Percentiles rank a stretch among this genome's conserved stretches.
These are phyloP conservation scores for Carex littledalei DNA, from an alignment of 176 grass and related monocot species.

Conservation along the genomic window DNA sequence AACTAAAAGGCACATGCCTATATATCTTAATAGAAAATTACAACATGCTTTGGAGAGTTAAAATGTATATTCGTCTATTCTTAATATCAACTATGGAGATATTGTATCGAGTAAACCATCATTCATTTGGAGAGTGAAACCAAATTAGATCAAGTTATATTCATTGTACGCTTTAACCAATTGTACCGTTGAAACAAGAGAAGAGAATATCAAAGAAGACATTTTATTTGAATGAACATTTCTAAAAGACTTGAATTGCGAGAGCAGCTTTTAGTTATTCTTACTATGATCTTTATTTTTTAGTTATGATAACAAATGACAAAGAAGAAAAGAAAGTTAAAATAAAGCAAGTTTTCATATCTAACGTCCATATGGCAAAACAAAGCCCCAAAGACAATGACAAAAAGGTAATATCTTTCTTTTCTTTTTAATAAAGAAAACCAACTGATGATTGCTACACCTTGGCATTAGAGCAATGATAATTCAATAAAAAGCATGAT, in stretches of 20 bases:
- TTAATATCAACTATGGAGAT: neutral
- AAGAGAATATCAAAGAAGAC: neutral
- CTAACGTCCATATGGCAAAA: neutral
- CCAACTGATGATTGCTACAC: neutral
- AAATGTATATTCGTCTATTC: neutral
- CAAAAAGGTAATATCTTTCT: neutral
- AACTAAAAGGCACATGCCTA: neutral
- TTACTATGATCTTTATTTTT: neutral
- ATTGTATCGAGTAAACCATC: neutral
- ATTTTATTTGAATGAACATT: neutral
- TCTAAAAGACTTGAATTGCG: neutral
- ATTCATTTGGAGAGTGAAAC: neutral
- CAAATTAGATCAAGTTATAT: neutral
- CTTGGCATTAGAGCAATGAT: neutral
- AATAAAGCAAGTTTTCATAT: neutral
- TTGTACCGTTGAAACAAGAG: neutral
- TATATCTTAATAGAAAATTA: neutral
- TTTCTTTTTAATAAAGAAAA: constrained; percentile 14
- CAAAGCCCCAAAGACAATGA: constrained; percentile 11
- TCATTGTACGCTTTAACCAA: neutral
- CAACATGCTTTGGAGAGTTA: neutral
- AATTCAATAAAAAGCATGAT: neutral
- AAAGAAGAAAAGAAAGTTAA: neutral
- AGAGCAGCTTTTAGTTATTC: neutral
- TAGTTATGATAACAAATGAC: neutral